Base-by-base conservation (phyloP, 1,139 yeast species). In the Yamadazyma taylorii region DNA sequence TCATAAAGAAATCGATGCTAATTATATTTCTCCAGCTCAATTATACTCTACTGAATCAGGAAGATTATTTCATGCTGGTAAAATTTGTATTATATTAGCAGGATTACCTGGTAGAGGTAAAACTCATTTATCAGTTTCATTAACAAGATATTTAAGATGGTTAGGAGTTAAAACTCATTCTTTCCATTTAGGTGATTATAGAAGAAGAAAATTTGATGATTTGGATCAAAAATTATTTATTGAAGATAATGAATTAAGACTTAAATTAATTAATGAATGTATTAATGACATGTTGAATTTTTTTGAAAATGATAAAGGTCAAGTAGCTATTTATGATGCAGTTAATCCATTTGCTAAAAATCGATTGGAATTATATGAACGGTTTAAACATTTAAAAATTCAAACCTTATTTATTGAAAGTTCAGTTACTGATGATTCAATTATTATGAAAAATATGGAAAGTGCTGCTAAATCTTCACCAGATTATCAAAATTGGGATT, bases 31-130 rank as follows among this genome's bases (percentile, higher is more conserved):
- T 5, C 92, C 96, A 1, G 97, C 95, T 0, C 97, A 90, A 61
- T 69, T 89, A 37, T 90, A 90, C 56, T 81, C 94, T 11, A 90
- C 97, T 0, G 96, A 88, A 46, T 79, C 89, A 0, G 97, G 97
- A 0, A 73, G 88, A 44, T 69, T 94, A 52, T 92, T 87, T 65
- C 97, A 92, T 54, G 97, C 98, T 3, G 98, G 98, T 3, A 87
- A 89, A 55, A 82, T 92, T 37, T 81, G 95, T 54, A 84, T 92
- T 41, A 88, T 85, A 9, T 72, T 92, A 49, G 95, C 88, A 5
- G 99, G 99, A 0, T 72, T 90, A 43, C 98, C 99, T 1, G 98
- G 97, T 1, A 75, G 98, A 38, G 97, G 98, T 5, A 92, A 92
- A 58, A 92, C 98, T 1, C 92, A 90, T 57, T 73, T 90, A 41